A percentile compares a stretch with the other conserved stretches of the same genome.
Evolutionary conservation across 1,284 basidiomycete genomes (phyloP).

Genomic region (Albatrellus sp.): DNA sequence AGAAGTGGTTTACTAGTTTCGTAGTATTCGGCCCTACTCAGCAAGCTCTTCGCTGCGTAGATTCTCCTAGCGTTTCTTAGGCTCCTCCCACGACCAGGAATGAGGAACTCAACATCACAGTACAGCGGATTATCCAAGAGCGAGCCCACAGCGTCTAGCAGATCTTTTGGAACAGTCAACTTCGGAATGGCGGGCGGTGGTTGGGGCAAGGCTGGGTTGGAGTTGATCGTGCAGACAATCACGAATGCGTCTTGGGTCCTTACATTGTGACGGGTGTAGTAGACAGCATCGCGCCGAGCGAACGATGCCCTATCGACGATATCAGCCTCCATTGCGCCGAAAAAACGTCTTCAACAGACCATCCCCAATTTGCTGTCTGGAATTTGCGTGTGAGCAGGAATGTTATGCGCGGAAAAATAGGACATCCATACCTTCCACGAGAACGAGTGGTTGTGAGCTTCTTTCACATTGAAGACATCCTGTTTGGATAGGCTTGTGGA

Average conservation of each 20-base stretch:
- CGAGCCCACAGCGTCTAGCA: constrained; percentile 58
- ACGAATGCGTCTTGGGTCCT: constrained; percentile 55
- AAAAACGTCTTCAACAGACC: constrained; percentile 28
- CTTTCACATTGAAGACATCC: constrained; percentile 51
- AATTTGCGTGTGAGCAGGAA: constrained; percentile 9
- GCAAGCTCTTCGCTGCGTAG: constrained; percentile 54
- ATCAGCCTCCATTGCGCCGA: constrained; percentile 5
- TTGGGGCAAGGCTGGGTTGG: constrained; percentile 44
- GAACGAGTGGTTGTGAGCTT: constrained; percentile 77
- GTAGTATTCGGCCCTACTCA: constrained; percentile 70
- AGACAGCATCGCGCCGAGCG: constrained; percentile 63
- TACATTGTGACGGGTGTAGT: constrained; percentile 45
- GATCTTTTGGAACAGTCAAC: constrained; percentile 46
- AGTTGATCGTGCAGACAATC: constrained; percentile 71
- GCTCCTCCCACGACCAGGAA: constrained; percentile 37
- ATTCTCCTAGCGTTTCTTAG: constrained; percentile 33
- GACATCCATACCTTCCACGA: constrained; percentile 50
- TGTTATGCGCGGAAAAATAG: neutral
- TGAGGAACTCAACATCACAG: constrained; percentile 71
- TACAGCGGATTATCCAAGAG: constrained; percentile 73
- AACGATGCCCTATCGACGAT: constrained; percentile 55
- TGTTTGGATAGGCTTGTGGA: constrained; percentile 33
- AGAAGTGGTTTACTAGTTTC: constrained; percentile 35
- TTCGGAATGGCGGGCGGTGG: constrained; percentile 31
- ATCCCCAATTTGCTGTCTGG: constrained; percentile 76